These are phyloP conservation scores for Malus hybrid DNA, from an alignment of 331 rosid species.

Conservation along the genomic window DNA sequence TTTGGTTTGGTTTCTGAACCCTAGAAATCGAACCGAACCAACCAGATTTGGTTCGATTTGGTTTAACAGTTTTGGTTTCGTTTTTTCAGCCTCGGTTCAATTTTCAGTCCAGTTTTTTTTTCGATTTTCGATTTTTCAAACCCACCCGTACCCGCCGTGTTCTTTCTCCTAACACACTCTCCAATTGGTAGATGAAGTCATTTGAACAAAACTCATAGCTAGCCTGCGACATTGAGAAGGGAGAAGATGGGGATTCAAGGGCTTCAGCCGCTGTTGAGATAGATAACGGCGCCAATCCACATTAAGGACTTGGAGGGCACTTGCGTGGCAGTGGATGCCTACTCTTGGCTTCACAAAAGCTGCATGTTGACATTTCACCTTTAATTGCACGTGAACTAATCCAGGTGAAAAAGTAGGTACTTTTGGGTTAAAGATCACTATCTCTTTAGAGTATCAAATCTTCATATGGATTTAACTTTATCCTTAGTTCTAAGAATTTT, in stretches of 20 bases:
- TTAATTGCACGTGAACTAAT: slow-evolving; percentile 63
- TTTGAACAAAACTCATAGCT: not conserved
- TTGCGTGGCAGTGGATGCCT: slow-evolving; percentile 70
- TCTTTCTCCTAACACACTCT: not conserved
- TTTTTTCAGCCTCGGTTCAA: no score
- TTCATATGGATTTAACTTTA: not conserved
- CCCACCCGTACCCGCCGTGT: not conserved
- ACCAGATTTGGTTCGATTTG: no score
- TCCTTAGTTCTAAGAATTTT: not conserved
- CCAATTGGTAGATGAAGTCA: not conserved
- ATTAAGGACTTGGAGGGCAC: slow-evolving; percentile 67
- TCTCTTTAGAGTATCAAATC: slow-evolving; percentile 6
- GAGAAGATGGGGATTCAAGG: slow-evolving; percentile 82
- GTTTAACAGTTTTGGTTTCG: no score
- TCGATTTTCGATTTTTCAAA: no score
- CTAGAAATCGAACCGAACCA: no score
- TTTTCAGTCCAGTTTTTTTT: no score
- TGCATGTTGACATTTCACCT: slow-evolving; percentile 74
- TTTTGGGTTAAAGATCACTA: not conserved
- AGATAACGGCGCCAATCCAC: slow-evolving; percentile 76
- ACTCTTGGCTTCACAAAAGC: slow-evolving; percentile 96
- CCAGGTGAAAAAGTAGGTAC: slow-evolving; percentile 39
- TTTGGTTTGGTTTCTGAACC: no score
- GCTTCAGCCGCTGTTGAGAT: slow-evolving; percentile 70
- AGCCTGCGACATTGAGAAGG: not conserved